A percentile compares a stretch with the other conserved stretches of the same genome.
Conservation (phyloP, 225 moss, liverwort and hornwort genomes). For the Polytrichum formosum region DNA sequence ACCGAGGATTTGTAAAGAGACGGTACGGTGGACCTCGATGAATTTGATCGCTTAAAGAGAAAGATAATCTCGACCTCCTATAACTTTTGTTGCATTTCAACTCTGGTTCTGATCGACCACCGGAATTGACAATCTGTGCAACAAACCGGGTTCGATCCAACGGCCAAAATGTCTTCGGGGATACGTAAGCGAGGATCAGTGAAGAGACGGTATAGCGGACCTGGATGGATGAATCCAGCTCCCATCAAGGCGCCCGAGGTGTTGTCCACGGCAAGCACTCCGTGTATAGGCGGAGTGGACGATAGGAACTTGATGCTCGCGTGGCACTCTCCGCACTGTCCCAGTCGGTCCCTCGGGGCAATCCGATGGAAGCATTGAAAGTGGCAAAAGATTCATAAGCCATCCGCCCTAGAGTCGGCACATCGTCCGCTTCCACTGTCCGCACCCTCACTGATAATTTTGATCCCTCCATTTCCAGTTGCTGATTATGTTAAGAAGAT, state of each 20-base stretch:
- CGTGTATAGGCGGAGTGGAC: background rate
- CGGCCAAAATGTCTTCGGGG: background rate
- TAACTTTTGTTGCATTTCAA: too few species aligned
- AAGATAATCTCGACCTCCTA: background rate
- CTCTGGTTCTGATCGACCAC: too few species aligned
- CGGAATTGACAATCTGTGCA: too few species aligned
- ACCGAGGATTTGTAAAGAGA: background rate
- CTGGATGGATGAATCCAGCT: conserved; percentile 22
- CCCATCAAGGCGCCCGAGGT: conserved; percentile 21
- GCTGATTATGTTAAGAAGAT: too few species aligned
- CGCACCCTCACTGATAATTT: conserved; percentile 5
- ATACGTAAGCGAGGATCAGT: background rate
- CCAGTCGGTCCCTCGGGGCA: conserved; percentile 17
- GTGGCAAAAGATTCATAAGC: conserved; percentile 15
- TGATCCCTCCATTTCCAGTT: too few species aligned
- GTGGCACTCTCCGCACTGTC: background rate
- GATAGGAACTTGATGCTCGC: rapidly evolving
- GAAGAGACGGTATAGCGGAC: conserved; percentile 1
- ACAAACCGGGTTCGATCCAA: background rate
- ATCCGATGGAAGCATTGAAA: conserved; percentile 20
- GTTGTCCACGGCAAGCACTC: conserved; percentile 30
- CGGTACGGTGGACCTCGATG: conserved; percentile 5
- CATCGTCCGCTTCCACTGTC: conserved; percentile 7
- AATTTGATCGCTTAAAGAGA: background rate
- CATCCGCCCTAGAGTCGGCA: conserved; percentile 6